A percentile compares a stretch with the other conserved stretches of the same genome.
These are phyloP conservation scores for Penicillium dipodomyicola DNA, from an alignment of 495 filamentous ascomycete genomes.

Conservation along the genomic window DNA sequence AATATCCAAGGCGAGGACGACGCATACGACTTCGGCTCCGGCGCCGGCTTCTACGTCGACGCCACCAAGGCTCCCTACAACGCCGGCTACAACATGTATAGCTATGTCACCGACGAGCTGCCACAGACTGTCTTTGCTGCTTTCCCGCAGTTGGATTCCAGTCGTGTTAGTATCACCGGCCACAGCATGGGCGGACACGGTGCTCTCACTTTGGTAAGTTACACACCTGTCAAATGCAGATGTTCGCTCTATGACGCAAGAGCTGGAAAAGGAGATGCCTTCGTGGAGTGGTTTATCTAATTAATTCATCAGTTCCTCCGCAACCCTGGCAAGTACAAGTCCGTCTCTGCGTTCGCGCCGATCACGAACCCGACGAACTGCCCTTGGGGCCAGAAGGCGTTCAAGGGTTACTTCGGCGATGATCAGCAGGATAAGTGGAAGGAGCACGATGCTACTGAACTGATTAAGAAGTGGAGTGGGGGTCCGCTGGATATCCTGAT, in stretches of 20 bases:
- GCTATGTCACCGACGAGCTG: constrained; percentile 80
- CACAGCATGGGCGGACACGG: constrained; percentile 98
- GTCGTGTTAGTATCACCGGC: constrained; percentile 75
- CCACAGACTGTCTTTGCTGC: constrained; percentile 67
- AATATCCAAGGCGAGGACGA: constrained; percentile 79
- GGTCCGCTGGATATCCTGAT: constrained; percentile 71
- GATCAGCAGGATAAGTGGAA: constrained; percentile 71
- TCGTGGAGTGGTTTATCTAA: background rate
- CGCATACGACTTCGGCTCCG: constrained; percentile 83
- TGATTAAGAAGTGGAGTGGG: constrained; percentile 68
- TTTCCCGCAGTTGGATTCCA: constrained; percentile 64
- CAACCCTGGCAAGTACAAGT: constrained; percentile 84
- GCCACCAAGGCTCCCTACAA: constrained; percentile 73
- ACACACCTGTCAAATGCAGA: background rate
- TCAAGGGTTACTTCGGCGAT: constrained; percentile 81
- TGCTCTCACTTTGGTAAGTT: constrained; percentile 71
- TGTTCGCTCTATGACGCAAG: background rate
- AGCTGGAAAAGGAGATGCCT: background rate
- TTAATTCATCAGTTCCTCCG: constrained; percentile 65
- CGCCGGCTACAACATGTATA: constrained; percentile 85
- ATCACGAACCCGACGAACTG: constrained; percentile 84
- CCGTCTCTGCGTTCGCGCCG: constrained; percentile 85
- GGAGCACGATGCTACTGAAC: constrained; percentile 88
- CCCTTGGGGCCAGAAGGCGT: constrained; percentile 95
- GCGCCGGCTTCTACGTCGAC: constrained; percentile 93